Evolutionary conservation across 768 basidiomycete species (phyloP), one percentile per base, ranked within the genome.

Genomic region (Termitomyces eurrhizus): DNA sequence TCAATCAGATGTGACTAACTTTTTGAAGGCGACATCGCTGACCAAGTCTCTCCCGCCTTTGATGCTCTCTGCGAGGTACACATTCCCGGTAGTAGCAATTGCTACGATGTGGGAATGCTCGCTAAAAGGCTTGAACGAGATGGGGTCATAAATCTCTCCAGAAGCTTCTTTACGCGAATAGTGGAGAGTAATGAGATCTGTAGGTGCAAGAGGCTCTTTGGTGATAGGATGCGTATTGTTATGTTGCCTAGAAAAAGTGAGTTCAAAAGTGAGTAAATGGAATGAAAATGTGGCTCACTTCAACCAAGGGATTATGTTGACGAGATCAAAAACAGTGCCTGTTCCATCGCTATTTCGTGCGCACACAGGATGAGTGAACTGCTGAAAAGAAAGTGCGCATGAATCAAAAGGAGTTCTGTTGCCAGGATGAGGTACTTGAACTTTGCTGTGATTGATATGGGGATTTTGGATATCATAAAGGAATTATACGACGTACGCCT

Each of bases 91-190:
- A 0, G 86, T 89, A 7, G 88, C 87, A 65, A 97, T 87, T 45
- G 92, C 91, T 41, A 94, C 92, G 58, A 99, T 92, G 69, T 98
- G 92, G 1, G 96, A 95, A 71, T 98, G 96, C 63, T 96, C 90
- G 69, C 83, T 95, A 81, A 99, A 97, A 2, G 92, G 90, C 72
- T 98, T 98, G 84, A 96, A 99, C 3, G 94, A 93, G 48, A 99
- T 94, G 0, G 97, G 97, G 72, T 99, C 97, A 71, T 97, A 89
- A 13, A 92, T 84, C 72, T 94, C 90, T 42, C 90, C 90, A 29
- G 93, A 86, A 3, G 90, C 78, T 68, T 83, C 82, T 72, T 95
- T 95, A 62, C 93, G 82, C 1, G 88, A 85, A 68, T 93, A 94
- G 69, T 91, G 81, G 35, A 93, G 80, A n/a, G 83, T 82, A 50